A percentile compares a stretch with the other conserved stretches of the same genome.
phyloP scores from a whole-genome alignment of 495 filamentous ascomycete species.

The Rhypophila decipiens region DNA sequence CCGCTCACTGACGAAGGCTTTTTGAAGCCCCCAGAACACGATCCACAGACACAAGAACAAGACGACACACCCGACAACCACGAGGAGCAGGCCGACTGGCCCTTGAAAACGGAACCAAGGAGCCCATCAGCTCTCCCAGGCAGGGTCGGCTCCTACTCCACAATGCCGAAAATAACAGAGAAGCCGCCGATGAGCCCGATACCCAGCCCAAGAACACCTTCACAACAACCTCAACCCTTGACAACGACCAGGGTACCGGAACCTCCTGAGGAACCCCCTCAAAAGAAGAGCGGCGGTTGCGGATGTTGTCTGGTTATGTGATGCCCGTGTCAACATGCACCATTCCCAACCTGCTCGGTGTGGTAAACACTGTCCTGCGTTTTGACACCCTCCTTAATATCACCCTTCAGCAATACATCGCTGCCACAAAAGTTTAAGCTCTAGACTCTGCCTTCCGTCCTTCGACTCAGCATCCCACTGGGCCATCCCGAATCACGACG shows the following conservation, averaged over 20 bases:
- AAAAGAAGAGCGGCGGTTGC: slow-evolving; percentile 38
- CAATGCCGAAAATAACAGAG: slow-evolving; percentile 50
- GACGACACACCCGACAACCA: slow-evolving; percentile 28
- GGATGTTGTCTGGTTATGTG: slow-evolving; percentile 53
- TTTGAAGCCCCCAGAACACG: slow-evolving; percentile 38
- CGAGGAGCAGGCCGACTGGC: slow-evolving; percentile 39
- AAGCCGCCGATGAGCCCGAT: slow-evolving; percentile 31
- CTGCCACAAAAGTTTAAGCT: too few relatives aligned
- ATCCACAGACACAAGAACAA: slow-evolving; percentile 15
- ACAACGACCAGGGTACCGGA: slow-evolving; percentile 27
- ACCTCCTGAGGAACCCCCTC: slow-evolving; percentile 26
- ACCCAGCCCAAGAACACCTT: slow-evolving; percentile 28
- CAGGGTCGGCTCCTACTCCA: slow-evolving; percentile 48
- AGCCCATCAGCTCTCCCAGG: slow-evolving; percentile 34
- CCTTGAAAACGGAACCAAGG: slow-evolving; percentile 37
- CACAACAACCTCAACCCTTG: slow-evolving; percentile 13
- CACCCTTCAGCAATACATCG: too few relatives aligned
- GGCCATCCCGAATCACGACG: too few relatives aligned
- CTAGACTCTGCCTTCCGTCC: too few relatives aligned
- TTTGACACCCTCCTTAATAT: too few relatives aligned
- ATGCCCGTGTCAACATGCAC: too few relatives aligned
- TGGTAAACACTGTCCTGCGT: too few relatives aligned
- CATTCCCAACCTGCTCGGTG: too few relatives aligned
- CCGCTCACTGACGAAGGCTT: slow-evolving; percentile 58
- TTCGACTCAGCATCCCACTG: too few relatives aligned